A percentile compares a stretch with the other conserved stretches of the same genome.
These are phyloP conservation scores for Candida suzukii DNA, from an alignment of 805 yeast genomes.

Conservation along the genomic window DNA sequence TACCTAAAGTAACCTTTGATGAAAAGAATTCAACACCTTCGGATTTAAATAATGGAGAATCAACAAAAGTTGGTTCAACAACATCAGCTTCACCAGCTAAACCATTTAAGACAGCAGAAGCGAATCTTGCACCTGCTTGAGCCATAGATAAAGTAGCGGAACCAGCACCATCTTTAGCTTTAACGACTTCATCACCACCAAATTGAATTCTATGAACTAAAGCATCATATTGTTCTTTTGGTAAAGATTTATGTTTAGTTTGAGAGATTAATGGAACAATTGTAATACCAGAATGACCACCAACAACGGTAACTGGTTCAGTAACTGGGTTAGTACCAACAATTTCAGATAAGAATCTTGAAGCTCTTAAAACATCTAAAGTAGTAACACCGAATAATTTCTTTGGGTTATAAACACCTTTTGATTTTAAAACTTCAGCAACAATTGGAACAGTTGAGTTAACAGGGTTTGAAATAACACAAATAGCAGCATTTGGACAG, in stretches of 20 bases:
- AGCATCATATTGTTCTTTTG: constrained; percentile 57
- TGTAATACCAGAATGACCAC: constrained; percentile 97
- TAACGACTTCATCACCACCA: constrained; percentile 86
- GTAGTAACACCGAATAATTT: constrained; percentile 95
- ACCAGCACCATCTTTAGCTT: constrained; percentile 80
- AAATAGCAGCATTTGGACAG: constrained; percentile 78
- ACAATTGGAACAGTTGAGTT: constrained; percentile 97
- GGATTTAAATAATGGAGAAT: constrained; percentile 70
- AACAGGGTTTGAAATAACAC: constrained; percentile 89
- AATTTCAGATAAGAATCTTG: constrained; percentile 69
- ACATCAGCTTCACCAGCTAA: constrained; percentile 36
- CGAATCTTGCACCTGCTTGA: constrained; percentile 73
- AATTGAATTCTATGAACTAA: constrained; percentile 87
- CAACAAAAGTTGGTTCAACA: constrained; percentile 52
- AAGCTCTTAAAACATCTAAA: constrained; percentile 83
- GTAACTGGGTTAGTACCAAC: constrained; percentile 67
- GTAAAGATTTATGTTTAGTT: constrained; percentile 59
- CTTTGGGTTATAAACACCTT: constrained; percentile 86
- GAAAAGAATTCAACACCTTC: constrained; percentile 98
- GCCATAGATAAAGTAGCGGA: constrained; percentile 86
- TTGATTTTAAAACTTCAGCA: constrained; percentile 80
- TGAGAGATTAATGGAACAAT: constrained; percentile 90
- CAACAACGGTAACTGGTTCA: constrained; percentile 82
- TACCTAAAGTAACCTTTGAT: constrained; percentile 88
- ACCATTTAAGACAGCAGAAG: constrained; percentile 57